Conservation (phyloP, 768 basidiomycete genomes). For the Russula vinacea region DNA sequence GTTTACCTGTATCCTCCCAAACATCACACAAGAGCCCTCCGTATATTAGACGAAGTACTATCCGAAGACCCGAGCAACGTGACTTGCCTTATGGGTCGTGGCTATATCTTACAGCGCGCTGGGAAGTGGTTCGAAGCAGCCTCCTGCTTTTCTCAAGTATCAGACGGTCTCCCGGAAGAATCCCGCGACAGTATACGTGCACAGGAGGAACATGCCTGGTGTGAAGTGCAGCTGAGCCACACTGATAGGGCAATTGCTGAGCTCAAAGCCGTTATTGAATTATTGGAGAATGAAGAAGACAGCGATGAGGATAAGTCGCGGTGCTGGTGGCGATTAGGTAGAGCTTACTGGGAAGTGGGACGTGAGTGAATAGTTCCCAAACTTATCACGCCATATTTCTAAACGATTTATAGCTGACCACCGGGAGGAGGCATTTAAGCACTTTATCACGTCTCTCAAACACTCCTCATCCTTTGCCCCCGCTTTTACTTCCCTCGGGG, state of each 20-base stretch:
- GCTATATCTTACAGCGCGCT: conserved; percentile 63
- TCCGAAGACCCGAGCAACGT: conserved; percentile 57
- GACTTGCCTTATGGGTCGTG: conserved; percentile 68
- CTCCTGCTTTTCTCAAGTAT: conserved; percentile 57
- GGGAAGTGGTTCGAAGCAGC: conserved; percentile 68
- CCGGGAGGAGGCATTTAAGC: conserved; percentile 66
- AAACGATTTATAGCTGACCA: conserved; percentile 40
- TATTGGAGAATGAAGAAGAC: conserved; percentile 46
- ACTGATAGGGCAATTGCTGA: conserved; percentile 46
- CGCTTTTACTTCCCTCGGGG: conserved; percentile 89
- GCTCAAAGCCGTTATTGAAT: conserved; percentile 48
- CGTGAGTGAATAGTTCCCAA: conserved; percentile 45
- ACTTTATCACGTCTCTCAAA: conserved; percentile 79
- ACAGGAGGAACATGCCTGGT: conserved; percentile 85
- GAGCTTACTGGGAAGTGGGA: conserved; percentile 66
- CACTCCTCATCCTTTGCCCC: conserved; percentile 75
- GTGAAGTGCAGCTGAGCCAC: conserved; percentile 53
- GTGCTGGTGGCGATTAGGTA: conserved; percentile 83
- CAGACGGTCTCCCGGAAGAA: conserved; percentile 46
- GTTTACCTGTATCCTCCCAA: conserved; percentile 88
- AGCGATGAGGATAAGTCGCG: conserved; percentile 63
- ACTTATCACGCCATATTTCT: not conserved
- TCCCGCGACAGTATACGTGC: conserved; percentile 55
- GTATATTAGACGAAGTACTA: conserved; percentile 72
- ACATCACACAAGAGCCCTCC: conserved; percentile 75